Base-by-base conservation (phyloP, 1,284 basidiomycete species). In the Tetrapyrgos nigripes region DNA sequence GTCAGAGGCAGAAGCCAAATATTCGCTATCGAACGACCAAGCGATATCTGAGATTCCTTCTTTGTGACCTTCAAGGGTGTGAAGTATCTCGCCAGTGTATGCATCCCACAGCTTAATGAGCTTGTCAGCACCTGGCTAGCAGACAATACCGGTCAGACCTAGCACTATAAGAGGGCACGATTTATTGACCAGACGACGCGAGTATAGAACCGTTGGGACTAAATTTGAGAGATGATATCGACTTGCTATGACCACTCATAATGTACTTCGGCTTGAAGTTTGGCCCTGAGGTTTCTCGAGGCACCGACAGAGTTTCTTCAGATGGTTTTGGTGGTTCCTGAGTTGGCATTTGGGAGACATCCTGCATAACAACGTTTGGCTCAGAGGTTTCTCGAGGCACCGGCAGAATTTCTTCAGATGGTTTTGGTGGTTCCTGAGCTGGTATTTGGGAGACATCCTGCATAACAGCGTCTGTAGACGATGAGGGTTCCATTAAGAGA, bases 31-130 rank as follows among this genome's bases (percentile, higher is more conserved):
- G 43, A 78, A 78, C 0, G 94, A 94, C 88, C 95, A 95, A 11
- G 93, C 89, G 62, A 97, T 76, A 68, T 97, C 94, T 54, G 93
- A 95, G 59, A 97, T 86, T 1, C 96, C 96, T 73, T 91, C 86
- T 10, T 79, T 82, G 67, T 93, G 92, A 1, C 88, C 89, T 57
- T 83, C 76, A 24, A 92, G 76, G 1, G 91, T 92, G 53, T 83
- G 80, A 49, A 93, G 72, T 56, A 92, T 83, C 64, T 90, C 81
- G 2, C 93, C 93, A 17, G 85, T 86, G 49, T 81, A 80, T 2
- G 83, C 78, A 64, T 91, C 84, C 91, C 92, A 95, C 2, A 95
- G 69, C 71, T 92, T 94, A 58, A 94, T 78, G 21, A 84, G 71
- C 75, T 89, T 92, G 81, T 93, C 91, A 49, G 91, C 86, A 66